These are phyloP conservation scores for barley (Hordeum vulgare) DNA, from an alignment of 176 grass and related monocot genomes.

Conservation along the genomic window MorexV3_pseudomolecules_assembly NC_058518.1:9391385-9391884, in stretches of 20 bases:
- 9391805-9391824: background rate
- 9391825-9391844: too few species aligned
- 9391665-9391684: slow-evolving; percentile 41
- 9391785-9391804: slow-evolving; percentile 20
- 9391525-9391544: too few species aligned
- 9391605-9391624: background rate
- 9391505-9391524: too few species aligned
- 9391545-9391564: too few species aligned
- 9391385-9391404: background rate
- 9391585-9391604: background rate
- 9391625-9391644: slow-evolving; percentile 13
- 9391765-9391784: slow-evolving; percentile 24
- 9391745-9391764: background rate
- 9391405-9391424: background rate
- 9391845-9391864: slow-evolving; percentile 20
- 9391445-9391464: too few species aligned
- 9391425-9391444: background rate
- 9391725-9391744: slow-evolving; percentile 23
- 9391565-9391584: too few species aligned
- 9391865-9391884: slow-evolving; percentile 34
- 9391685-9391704: slow-evolving; percentile 16
- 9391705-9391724: slow-evolving; percentile 49
- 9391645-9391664: slow-evolving; percentile 27
- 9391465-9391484: too few species aligned
- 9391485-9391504: too few species aligned